Conservation (phyloP, 1,284 basidiomycete species). For the Irpex sp. region DNA sequence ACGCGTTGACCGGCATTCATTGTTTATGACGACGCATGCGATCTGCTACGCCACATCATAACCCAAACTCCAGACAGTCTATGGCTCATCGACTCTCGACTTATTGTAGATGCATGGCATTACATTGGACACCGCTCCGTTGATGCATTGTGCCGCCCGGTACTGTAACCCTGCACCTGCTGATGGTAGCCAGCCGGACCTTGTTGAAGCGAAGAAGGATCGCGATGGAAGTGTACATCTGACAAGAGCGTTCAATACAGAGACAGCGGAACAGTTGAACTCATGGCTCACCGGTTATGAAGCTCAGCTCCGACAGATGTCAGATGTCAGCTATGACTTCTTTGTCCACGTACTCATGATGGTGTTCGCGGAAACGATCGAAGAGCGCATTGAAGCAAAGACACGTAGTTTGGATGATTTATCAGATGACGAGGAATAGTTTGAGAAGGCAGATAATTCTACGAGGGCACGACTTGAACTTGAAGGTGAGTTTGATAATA, state of each 20-base stretch:
- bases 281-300: slow-evolving; percentile 9
- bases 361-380: slow-evolving; percentile 2
- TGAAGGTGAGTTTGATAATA: no score
- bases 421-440: background rate
- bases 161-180: slow-evolving; percentile 9
- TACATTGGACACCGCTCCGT: slow-evolving; percentile 8
- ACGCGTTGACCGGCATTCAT: slow-evolving; percentile 5
- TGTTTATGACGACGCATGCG: slow-evolving; percentile 9
- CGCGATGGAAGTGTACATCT: background rate
- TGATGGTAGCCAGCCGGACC: slow-evolving; percentile 10
- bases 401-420: background rate
- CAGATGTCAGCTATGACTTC: slow-evolving; percentile 10
- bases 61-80: slow-evolving; percentile 1
- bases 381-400: background rate
- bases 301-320: slow-evolving; percentile 8
- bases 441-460: background rate
- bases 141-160: slow-evolving; percentile 3
- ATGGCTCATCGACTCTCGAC: slow-evolving; percentile 7
- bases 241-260: slow-evolving; percentile 11
- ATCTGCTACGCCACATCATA: slow-evolving; percentile 9
- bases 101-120: slow-evolving; percentile 11
- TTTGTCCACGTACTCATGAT: slow-evolving; percentile 8
- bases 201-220: slow-evolving; percentile 3
- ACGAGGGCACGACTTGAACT: no score
- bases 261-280: slow-evolving; percentile 10